Conservation (phyloP, 179 eudicot genomes). For the Silene coronaria region DNA sequence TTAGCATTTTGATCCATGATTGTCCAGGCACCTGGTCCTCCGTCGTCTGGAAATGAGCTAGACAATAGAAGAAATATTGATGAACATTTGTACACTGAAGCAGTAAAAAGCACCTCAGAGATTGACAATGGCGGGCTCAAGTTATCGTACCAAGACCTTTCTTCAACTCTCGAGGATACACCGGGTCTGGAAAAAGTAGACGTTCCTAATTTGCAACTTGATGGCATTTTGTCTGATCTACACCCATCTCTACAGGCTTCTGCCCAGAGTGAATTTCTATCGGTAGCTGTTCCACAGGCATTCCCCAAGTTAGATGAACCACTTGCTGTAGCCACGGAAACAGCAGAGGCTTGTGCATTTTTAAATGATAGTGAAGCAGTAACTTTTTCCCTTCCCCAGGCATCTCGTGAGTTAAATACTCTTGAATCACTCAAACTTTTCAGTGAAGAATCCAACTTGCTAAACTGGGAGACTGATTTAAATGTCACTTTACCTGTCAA, state of each 20-base stretch:
- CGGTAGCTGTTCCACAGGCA: not conserved
- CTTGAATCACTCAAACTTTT: slow-evolving; percentile 15
- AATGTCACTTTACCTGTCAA: slow-evolving; percentile 20
- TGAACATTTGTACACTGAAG: slow-evolving; percentile 25
- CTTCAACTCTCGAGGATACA: slow-evolving; percentile 31
- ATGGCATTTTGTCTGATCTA: slow-evolving; percentile 28
- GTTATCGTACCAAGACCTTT: slow-evolving; percentile 24
- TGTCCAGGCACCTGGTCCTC: slow-evolving; percentile 37
- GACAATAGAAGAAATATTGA: slow-evolving; percentile 28
- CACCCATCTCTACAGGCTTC: slow-evolving; percentile 11
- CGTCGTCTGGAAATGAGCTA: slow-evolving; percentile 29
- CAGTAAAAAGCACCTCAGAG: slow-evolving; percentile 19
- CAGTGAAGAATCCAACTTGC: slow-evolving; percentile 22
- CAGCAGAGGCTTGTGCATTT: slow-evolving; percentile 19
- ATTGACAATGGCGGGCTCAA: slow-evolving; percentile 14
- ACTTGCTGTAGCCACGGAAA: not conserved
- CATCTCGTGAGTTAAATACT: not conserved
- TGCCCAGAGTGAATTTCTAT: not conserved
- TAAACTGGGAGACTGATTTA: slow-evolving; percentile 28
- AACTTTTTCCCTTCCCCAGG: slow-evolving; percentile 22
- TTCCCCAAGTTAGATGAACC: slow-evolving; percentile 5
- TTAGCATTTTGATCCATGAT: slow-evolving; percentile 1
- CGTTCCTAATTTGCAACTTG: slow-evolving; percentile 19
- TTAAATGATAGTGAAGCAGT: slow-evolving; percentile 29
- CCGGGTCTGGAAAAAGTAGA: slow-evolving; percentile 17